A percentile compares a stretch with the other conserved stretches of the same genome.
phyloP scores from a whole-genome alignment of 2,329 filamentous ascomycete genomes.

The Anisogramma anomala region DNA sequence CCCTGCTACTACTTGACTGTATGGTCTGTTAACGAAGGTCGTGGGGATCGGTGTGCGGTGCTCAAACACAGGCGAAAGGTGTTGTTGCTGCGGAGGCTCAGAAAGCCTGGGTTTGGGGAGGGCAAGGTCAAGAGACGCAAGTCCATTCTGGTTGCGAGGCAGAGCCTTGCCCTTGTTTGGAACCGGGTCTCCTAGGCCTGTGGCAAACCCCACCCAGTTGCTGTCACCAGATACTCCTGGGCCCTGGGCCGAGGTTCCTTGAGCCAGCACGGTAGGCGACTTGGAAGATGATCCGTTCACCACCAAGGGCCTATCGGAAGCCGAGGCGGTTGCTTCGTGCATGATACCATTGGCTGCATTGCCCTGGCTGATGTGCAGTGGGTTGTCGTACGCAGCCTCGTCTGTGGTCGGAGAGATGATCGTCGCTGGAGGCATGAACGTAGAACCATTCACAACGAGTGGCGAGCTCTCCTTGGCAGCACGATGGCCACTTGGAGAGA shows the following conservation, averaged over 20 bases:
- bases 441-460: constrained; percentile 32
- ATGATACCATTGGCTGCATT: constrained; percentile 16
- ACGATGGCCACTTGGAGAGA: constrained; percentile 25
- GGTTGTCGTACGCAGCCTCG: constrained; percentile 25
- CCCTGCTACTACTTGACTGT: constrained; percentile 7
- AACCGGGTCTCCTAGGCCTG: constrained; percentile 20
- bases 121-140: constrained; percentile 46
- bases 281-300: constrained; percentile 34
- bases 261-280: constrained; percentile 12
- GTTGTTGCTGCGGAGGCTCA: constrained; percentile 36
- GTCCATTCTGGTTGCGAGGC: constrained; percentile 35
- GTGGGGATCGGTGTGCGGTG: constrained; percentile 60
- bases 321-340: constrained; percentile 17
- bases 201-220: constrained; percentile 17
- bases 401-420: constrained; percentile 21
- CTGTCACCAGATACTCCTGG: constrained; percentile 19
- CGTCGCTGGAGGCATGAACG: constrained; percentile 21
- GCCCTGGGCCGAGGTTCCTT: constrained; percentile 19
- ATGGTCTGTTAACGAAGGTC: constrained; percentile 29
- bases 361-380: constrained; percentile 27
- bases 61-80: constrained; percentile 65
- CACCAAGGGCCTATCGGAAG: constrained; percentile 36
- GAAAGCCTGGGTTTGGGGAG: constrained; percentile 32
- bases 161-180: constrained; percentile 22
- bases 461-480: constrained; percentile 24